Evolutionary conservation across 2,329 filamentous ascomycete species (phyloP).

Genomic region (Bipolaris sorokiniana): DNA sequence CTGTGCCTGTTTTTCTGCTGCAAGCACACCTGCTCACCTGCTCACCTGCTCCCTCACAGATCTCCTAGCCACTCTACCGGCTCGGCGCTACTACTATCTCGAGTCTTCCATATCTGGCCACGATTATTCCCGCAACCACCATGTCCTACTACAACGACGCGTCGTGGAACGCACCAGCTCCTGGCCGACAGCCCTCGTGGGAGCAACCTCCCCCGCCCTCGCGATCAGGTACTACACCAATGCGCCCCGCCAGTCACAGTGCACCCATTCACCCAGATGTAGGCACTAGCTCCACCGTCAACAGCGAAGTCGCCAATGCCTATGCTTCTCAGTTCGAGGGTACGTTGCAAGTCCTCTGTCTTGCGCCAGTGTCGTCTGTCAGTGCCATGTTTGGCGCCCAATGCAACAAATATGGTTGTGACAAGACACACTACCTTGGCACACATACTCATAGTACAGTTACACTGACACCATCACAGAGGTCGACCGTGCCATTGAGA

Average conservation of each 20-base stretch:
- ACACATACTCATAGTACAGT: background rate
- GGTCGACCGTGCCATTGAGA: slow-evolving; percentile 94
- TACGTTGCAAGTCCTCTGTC: slow-evolving; percentile 57
- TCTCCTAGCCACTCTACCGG: slow-evolving; percentile 8
- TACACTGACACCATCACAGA: slow-evolving; percentile 62
- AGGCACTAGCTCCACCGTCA: slow-evolving; percentile 75
- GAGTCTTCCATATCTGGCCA: slow-evolving; percentile 11
- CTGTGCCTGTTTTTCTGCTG: background rate
- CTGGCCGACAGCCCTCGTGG: slow-evolving; percentile 71
- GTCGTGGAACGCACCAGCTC: slow-evolving; percentile 65
- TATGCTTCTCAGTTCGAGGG: slow-evolving; percentile 90
- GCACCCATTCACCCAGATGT: slow-evolving; percentile 43
- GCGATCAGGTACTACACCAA: slow-evolving; percentile 66
- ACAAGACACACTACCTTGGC: background rate
- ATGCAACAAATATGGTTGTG: slow-evolving; percentile 10
- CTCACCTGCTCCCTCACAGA: slow-evolving; percentile 19
- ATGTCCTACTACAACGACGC: slow-evolving; percentile 75
- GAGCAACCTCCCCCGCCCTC: slow-evolving; percentile 75
- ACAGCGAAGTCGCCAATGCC: slow-evolving; percentile 72
- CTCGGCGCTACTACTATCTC: slow-evolving; percentile 1
- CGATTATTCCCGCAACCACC: slow-evolving; percentile 50
- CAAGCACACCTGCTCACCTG: slow-evolving; percentile 5
- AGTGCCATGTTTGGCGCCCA: background rate
- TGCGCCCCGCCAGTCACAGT: slow-evolving; percentile 18
- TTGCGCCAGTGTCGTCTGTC: background rate